Percentiles rank a stretch among this genome's conserved stretches.
phyloP scores from a whole-genome alignment of 345 rosid genomes.

The Carallia brachiata region DNA sequence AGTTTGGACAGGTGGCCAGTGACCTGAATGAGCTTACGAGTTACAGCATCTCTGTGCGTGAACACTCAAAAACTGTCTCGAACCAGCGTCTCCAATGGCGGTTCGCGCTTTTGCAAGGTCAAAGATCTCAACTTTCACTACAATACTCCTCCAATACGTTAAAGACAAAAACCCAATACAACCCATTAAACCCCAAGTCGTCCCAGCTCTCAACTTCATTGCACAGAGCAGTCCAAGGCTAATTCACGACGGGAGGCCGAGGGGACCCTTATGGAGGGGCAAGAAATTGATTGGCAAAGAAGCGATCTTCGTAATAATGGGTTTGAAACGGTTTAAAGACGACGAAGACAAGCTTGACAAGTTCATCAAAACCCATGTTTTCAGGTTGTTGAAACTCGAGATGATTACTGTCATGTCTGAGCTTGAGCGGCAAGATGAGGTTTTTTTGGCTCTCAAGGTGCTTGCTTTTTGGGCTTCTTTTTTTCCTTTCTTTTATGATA shows the following conservation, averaged over 20 bases:
- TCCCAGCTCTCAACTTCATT: slow-evolving; percentile 7
- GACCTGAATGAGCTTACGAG: no score
- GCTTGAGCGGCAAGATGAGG: slow-evolving; percentile 88
- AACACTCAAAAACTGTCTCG: neutral
- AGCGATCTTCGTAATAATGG: slow-evolving; percentile 67
- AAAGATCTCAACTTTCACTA: slow-evolving; percentile 31
- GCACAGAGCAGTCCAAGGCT: slow-evolving; percentile 25
- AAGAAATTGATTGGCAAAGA: slow-evolving; percentile 89
- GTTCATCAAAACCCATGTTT: slow-evolving; percentile 66
- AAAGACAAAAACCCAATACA: slow-evolving; percentile 1
- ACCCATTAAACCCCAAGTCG: slow-evolving; percentile 19
- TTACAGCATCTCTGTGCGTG: no score
- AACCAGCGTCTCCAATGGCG: slow-evolving; percentile 26
- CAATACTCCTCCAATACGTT: slow-evolving; percentile 37
- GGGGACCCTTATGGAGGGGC: slow-evolving; percentile 94
- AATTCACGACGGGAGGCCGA: slow-evolving; percentile 91
- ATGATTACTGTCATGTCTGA: slow-evolving; percentile 74
- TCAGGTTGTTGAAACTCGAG: slow-evolving; percentile 76
- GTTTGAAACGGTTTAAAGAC: slow-evolving; percentile 75
- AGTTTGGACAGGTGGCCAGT: no score
- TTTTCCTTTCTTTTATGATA: neutral
- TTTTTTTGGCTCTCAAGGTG: slow-evolving; percentile 67
- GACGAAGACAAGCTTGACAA: slow-evolving; percentile 67
- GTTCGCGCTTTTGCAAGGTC: slow-evolving; percentile 50
- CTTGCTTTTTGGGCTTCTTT: neutral